Conservation (phyloP, 2,329 filamentous ascomycete genomes). For the Phaeosphaeriaceae sp. region DNA sequence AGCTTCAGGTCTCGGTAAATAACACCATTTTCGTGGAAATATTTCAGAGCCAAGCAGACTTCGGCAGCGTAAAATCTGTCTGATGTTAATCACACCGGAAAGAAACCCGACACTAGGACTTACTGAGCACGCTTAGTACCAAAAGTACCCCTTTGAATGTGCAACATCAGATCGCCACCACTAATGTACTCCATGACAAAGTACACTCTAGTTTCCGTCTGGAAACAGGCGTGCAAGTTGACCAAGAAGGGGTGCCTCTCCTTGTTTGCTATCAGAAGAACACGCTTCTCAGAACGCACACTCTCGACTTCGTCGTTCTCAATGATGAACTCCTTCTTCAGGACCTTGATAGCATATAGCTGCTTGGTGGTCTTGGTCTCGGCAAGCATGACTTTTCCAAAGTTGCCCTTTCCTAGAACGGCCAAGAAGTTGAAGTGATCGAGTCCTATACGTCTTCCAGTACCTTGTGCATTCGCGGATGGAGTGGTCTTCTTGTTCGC, state of each 20-base stretch:
- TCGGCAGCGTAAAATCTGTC: conserved; percentile 92
- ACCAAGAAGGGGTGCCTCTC: conserved; percentile 95
- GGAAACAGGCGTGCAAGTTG: conserved; percentile 96
- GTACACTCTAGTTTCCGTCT: conserved; percentile 97
- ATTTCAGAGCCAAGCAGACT: conserved; percentile 95
- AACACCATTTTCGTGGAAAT: conserved; percentile 99
- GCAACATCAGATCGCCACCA: conserved; percentile 97
- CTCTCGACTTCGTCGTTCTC: conserved; percentile 99
- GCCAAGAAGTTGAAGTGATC: conserved; percentile 99
- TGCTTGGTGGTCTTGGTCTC: conserved; percentile 93
- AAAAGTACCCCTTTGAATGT: conserved; percentile 96
- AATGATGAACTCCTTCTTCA: conserved; percentile 99
- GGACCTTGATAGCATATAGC: conserved; percentile 96
- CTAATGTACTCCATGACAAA: conserved; percentile 99
- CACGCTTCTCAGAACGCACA: conserved; percentile 95
- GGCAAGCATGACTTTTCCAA: conserved; percentile 99
- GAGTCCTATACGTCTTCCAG: conserved; percentile 84
- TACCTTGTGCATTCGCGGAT: conserved; percentile 72
- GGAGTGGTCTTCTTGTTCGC: conserved; percentile 66
- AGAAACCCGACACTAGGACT: conserved; percentile 46
- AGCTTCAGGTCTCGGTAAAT: conserved; percentile 88
- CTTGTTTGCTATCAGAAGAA: conserved; percentile 96
- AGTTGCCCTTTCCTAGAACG: conserved; percentile 98
- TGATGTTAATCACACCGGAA: conserved; percentile 17
- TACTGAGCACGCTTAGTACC: conserved; percentile 95